Base-by-base conservation (phyloP, 1,284 basidiomycete genomes). In the Melanopsichium pennsylvanicum region DNA sequence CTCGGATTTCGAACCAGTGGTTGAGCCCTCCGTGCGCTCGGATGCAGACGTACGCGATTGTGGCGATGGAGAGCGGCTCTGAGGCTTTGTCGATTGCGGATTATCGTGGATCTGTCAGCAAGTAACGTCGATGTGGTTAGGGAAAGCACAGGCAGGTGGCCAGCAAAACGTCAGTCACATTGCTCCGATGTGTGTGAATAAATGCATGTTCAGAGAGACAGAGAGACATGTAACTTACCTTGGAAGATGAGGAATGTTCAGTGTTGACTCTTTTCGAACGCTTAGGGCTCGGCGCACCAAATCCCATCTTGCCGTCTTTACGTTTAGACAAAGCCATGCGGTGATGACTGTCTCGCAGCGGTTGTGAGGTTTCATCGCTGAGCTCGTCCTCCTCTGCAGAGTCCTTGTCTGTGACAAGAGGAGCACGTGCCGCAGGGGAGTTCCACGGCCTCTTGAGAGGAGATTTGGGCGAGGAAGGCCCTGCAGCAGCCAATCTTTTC, bases 341-440 rank as follows among this genome's bases (percentile, higher is more conserved):
- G 5, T 19, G 46, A 7, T 25, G 48, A 37, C 13, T 15, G 11
- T 15, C 16, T 12, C 19, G 22, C 2, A 42, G 25, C 11, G 27
- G 11, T 16, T 23, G 31, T n/a, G 52, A 38, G 11, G n/a, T 1
- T 11, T 56, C 56, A 21, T 68, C 64, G 37, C 48, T 49, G 25
- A 61, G 49, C 37, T 68, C 57, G 23, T 68, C 58, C 18, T 68
- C 64, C 21, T 68, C 64, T 2, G 44, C 52, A 1, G 57, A 57
- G 2, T 47, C 55, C 0, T 47, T 38, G 18, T 26, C 37, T 23
- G 25, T 7, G 11, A 23, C 25, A 5, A 27, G 12, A n/a, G 12
- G 6, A 26, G 38, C 18, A 4, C 32, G 38, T 19, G 15, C 19
- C 7, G 26, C 16, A 4, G 54, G 38, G 18, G 48, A 46, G 23